A percentile compares a stretch with the other conserved stretches of the same genome.
Evolutionary conservation across 2,329 filamentous ascomycete species (phyloP).

Genomic region (Bipolaris oryzae): DNA sequence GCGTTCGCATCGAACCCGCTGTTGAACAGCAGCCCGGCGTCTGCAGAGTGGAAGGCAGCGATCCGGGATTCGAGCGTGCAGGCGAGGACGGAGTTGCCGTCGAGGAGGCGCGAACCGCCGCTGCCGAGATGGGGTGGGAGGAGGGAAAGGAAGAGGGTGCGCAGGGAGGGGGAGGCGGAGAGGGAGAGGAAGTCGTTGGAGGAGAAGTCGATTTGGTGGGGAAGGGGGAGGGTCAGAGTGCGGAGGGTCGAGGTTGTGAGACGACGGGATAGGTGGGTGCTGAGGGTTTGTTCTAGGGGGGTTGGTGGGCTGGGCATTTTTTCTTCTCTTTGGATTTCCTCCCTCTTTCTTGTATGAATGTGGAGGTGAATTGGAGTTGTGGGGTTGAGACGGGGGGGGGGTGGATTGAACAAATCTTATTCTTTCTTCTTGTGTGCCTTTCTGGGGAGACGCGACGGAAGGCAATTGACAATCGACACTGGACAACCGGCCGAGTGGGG

Average conservation of each 20-base stretch:
- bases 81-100: constrained; percentile 68
- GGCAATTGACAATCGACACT: too few species aligned
- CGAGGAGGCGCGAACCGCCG: constrained; percentile 66
- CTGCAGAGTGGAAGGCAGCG: constrained; percentile 61
- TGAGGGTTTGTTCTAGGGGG: constrained; percentile 32
- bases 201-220: constrained; percentile 62
- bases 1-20: constrained; percentile 60
- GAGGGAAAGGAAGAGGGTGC: constrained; percentile 61
- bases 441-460: too few species aligned
- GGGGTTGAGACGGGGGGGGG: not conserved
- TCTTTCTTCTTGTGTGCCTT: too few species aligned
- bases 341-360: not conserved
- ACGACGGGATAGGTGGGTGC: constrained; percentile 46
- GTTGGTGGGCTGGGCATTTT: too few species aligned
- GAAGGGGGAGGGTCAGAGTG: constrained; percentile 32
- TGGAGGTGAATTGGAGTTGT: not conserved
- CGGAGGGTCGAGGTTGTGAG: constrained; percentile 44
- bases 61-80: constrained; percentile 38
- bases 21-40: constrained; percentile 64
- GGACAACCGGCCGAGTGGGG: too few species aligned
- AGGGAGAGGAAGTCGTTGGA: constrained; percentile 71
- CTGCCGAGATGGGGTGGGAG: constrained; percentile 57
- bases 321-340: constrained; percentile 1
- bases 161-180: constrained; percentile 47
- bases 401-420: too few species aligned